phyloP scores from a whole-genome alignment of 495 filamentous ascomycete species.

The Aspergillus affinis region DNA sequence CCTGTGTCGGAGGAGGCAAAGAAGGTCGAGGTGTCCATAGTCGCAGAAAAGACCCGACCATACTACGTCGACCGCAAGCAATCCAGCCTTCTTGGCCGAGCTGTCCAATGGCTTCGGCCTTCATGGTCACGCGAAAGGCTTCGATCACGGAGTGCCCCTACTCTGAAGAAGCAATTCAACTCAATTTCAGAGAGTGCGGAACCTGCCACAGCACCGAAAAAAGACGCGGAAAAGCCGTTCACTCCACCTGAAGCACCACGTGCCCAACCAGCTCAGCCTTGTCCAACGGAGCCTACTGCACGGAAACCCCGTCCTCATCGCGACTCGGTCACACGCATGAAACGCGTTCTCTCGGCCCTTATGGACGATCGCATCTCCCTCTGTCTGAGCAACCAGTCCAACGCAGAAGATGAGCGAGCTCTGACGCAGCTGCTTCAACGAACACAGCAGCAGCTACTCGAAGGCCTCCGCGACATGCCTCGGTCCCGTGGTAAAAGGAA shows the following conservation, averaged over 20 bases:
- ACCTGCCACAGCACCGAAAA: neutral
- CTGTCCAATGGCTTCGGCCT: neutral
- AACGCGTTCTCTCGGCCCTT: slow-evolving; percentile 7
- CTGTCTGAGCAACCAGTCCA: neutral
- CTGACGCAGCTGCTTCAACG: neutral
- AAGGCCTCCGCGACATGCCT: slow-evolving; percentile 1
- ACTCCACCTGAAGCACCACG: neutral
- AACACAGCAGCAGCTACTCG: neutral
- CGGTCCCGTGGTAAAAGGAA: neutral
- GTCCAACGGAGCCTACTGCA: neutral
- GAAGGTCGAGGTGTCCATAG: neutral
- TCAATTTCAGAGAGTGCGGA: neutral
- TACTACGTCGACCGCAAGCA: neutral
- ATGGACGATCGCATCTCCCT: slow-evolving; percentile 10
- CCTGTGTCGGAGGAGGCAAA: neutral
- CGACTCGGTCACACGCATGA: slow-evolving; percentile 6
- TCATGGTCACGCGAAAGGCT: neutral
- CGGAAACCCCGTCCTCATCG: neutral
- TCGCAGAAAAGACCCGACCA: neutral
- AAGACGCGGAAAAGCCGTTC: neutral
- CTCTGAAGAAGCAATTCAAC: neutral
- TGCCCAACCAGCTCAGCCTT: neutral
- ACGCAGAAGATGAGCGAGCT: neutral
- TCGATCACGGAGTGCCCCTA: neutral
- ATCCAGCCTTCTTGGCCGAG: neutral